Base-by-base conservation (phyloP, 176 grass and related monocot species). In the Avena insularis region DNA sequence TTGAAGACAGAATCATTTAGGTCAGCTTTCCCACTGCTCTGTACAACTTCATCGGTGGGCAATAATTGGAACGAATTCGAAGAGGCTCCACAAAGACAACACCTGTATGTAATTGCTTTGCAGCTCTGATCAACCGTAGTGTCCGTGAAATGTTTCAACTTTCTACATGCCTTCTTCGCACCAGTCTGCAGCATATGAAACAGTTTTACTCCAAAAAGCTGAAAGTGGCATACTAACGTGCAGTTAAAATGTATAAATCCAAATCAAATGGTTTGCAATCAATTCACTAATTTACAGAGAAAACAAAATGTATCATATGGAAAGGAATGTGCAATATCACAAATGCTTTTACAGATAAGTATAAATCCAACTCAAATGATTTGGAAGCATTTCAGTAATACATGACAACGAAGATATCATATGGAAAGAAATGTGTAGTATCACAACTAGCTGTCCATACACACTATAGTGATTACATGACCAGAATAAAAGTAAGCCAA, bases 31-130 rank as follows among this genome's bases (percentile, higher is more conserved):
- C 86, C 62, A 67, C 25, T 58, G 35, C 57, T 91, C 38, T 82
- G 81, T 64, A 94, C 80, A 91, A 83, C 79, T 83, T 90, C 3
- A 3, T 17, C 71, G 46, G 75, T 88, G 46, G 17, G 84, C 75
- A 90, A 80, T 43, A 96, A 91, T 61, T 68, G 85, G 78, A 79
- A 96, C 59, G 94, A 90, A 81, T 86, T 86, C 4, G 92, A 90
- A 27, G 87, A 75, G 48, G 88, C 87, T 85, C 92, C 94, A 72
- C 94, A 96, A 62, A 93, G 80, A 85, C 92, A 90, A 62, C 97
- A 99, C 77, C 83, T 71, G 67, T 89, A 92, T 29, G 88, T 62
- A 85, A 79, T 55, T 36, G 85, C 57, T 36, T 82, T 75, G 61
- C 82, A 85, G 56, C 85, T 91, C 61, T 93, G 83, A 55, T 96